phyloP scores from a whole-genome alignment of 306 rosid genomes.

The Vicia faba region DNA sequence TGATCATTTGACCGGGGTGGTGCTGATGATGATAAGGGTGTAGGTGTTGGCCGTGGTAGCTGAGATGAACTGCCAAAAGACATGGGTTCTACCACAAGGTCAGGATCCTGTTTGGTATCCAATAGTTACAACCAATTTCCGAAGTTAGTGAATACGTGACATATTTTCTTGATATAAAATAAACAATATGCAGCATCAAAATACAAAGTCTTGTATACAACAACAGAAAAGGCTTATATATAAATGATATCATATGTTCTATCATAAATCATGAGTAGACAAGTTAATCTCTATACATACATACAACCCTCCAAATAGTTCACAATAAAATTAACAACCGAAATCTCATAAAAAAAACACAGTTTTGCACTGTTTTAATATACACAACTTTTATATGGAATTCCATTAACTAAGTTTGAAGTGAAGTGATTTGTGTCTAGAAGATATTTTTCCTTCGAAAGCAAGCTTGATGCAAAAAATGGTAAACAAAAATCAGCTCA shows the following conservation, averaged over 20 bases:
- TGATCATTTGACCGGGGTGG: slow-evolving; percentile 57
- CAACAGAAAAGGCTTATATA: neutral
- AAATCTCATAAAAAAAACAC: neutral
- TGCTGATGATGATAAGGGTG: slow-evolving; percentile 46
- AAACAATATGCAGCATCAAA: slow-evolving; percentile 10
- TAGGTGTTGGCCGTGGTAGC: slow-evolving; percentile 59
- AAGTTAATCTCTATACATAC: too few species aligned
- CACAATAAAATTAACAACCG: neutral
- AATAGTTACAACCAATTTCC: slow-evolving; percentile 30
- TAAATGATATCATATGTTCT: too few species aligned
- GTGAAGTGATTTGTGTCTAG: too few species aligned
- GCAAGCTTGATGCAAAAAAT: too few species aligned
- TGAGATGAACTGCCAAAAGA: slow-evolving; percentile 63
- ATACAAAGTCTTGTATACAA: slow-evolving; percentile 1
- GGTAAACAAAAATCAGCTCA: too few species aligned
- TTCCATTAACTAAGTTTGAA: neutral
- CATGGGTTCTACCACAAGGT: slow-evolving; percentile 78
- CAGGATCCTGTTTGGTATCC: slow-evolving; percentile 67
- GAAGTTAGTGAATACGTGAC: neutral
- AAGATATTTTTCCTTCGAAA: too few species aligned
- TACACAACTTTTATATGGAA: neutral
- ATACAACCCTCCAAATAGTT: neutral
- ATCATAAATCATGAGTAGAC: too few species aligned
- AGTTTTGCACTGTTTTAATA: neutral
- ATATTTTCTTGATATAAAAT: slow-evolving; percentile 3